Evolutionary conservation across 306 rosid genomes (phyloP), one percentile per base, ranked within the genome.

Genomic region (Malus sylvestris): DNA sequence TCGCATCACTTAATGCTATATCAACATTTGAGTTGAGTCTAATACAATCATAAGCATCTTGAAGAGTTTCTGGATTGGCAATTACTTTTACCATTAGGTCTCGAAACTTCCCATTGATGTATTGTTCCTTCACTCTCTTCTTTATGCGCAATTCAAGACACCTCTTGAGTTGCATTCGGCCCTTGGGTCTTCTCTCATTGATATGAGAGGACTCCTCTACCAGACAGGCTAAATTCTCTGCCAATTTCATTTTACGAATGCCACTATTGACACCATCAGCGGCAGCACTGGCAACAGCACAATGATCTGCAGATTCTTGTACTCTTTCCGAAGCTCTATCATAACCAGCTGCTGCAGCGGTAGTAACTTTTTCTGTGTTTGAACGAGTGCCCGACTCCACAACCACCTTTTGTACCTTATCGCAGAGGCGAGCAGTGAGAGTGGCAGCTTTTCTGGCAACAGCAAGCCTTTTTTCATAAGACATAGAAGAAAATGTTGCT

Each of bases 111-210:
- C 97, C 96, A 68, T 81, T 61, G 74, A 71, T 67, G 71, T 79
- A 86, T 16, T 84, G 92, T 68, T 87, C 89, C 81, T 94, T 94
- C 73, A 90, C 97, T 72, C 89, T 84, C 89, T 85, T 90, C 83
- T 91, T 94, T 16, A 91, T 83, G 49, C 81, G 87, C 73, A 79
- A 61, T 76, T 91, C 89, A 27, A 91, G 81, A 46, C 70, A 87
- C 63, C 91, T 89, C 86, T 90, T 91, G 35, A 90, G 85, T 78
- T 90, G 93, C 89, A 87, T 88, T 44, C 88, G 83, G 75, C 87
- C 80, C 72, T 18, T 85, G 58, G 88, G 72, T 81, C 77, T 86
- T 78, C 55, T 81, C 53, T 74, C 62, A 10, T 67, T 70, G 46
- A 74, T 78, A 66, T 82, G 68, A 25, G 79, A 60, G 42, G 91